Conservation (phyloP, 441 rosid genomes). For the Aquilaria agallochum region DNA sequence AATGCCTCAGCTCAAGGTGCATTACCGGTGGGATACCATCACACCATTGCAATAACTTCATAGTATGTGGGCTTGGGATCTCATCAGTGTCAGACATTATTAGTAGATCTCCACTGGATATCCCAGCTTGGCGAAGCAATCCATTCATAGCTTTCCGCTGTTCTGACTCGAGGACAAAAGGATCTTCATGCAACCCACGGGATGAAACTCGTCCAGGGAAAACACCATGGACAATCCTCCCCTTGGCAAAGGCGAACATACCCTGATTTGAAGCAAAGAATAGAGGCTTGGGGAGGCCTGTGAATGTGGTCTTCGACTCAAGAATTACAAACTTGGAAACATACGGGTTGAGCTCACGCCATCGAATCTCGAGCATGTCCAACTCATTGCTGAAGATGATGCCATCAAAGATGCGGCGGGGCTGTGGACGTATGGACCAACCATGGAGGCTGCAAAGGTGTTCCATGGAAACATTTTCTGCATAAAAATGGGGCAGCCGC, state of each 20-base stretch:
- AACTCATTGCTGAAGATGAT: constrained; percentile 88
- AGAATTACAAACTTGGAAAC: constrained; percentile 69
- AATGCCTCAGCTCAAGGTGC: constrained; percentile 77
- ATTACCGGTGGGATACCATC: constrained; percentile 65
- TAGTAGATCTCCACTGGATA: constrained; percentile 59
- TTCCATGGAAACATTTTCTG: constrained; percentile 81
- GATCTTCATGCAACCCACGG: constrained; percentile 37
- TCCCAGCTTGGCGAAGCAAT: constrained; percentile 52
- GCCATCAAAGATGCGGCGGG: constrained; percentile 62
- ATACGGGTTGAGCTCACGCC: constrained; percentile 71
- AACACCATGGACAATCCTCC: constrained; percentile 60
- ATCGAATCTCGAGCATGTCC: constrained; percentile 77
- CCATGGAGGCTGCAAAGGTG: constrained; percentile 81
- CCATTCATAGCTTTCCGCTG: constrained; percentile 68
- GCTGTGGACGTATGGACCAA: constrained; percentile 58
- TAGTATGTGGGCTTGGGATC: constrained; percentile 83
- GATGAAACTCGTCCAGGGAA: constrained; percentile 42
- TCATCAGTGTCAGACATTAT: constrained; percentile 84
- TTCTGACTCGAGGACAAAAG: constrained; percentile 57
- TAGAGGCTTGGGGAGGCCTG: constrained; percentile 79
- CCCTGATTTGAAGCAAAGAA: constrained; percentile 45
- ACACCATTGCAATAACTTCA: constrained; percentile 78
- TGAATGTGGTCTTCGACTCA: constrained; percentile 86
- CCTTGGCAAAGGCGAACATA: constrained; percentile 54
- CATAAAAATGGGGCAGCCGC: constrained; percentile 78